These are phyloP conservation scores for Suillus variegatus DNA, from an alignment of 768 basidiomycete genomes.

Conservation along the genomic window DNA sequence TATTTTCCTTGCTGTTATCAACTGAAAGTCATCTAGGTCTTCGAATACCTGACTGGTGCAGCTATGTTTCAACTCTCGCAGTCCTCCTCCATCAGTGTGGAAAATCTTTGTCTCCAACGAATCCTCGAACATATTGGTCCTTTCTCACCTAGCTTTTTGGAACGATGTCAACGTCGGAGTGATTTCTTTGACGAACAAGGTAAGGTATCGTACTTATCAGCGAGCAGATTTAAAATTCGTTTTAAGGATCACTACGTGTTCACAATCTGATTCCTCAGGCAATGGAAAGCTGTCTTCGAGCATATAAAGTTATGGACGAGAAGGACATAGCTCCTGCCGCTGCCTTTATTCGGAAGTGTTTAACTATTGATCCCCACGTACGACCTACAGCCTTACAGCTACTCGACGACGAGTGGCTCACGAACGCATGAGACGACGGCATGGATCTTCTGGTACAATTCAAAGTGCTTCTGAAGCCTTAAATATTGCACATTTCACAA, in stretches of 20 bases:
- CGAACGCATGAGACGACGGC: background rate
- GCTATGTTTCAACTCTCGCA: constrained; percentile 5
- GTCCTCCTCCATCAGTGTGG: constrained; percentile 1
- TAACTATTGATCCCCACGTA: background rate
- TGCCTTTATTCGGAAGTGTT: constrained; percentile 1
- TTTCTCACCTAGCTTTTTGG: constrained; percentile 20
- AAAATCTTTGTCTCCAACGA: constrained; percentile 16
- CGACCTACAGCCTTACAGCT: background rate
- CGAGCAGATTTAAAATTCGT: too few relatives aligned
- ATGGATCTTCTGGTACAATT: background rate
- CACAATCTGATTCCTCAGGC: background rate
- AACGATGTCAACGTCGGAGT: constrained; percentile 13
- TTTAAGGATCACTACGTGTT: background rate
- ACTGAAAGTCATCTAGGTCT: constrained; percentile 7
- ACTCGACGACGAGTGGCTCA: background rate
- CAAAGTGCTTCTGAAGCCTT: background rate
- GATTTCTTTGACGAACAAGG: constrained; percentile 10
- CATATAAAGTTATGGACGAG: background rate
- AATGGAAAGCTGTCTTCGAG: background rate
- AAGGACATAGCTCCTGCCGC: background rate
- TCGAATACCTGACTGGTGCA: constrained; percentile 9
- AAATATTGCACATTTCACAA: too few relatives aligned
- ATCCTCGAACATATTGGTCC: constrained; percentile 21
- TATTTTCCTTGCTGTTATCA: background rate
- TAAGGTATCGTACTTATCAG: background rate